Evolutionary conservation across 495 filamentous ascomycete species (phyloP), one percentile per base, ranked within the genome.

Genomic region (Halenospora varia): DNA sequence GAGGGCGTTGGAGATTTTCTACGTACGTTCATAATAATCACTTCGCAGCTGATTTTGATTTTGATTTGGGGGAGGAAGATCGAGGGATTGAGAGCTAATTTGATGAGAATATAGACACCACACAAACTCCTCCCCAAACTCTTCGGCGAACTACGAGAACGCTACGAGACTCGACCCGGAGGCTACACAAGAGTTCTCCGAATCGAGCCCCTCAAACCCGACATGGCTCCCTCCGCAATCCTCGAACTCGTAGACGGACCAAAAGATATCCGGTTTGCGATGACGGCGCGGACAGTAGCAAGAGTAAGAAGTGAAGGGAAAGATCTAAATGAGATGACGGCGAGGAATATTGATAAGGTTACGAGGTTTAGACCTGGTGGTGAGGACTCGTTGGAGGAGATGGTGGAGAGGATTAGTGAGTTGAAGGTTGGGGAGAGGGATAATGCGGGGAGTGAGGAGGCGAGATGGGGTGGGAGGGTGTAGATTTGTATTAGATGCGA

Each of bases 181-280:
- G 94, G 94, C 10, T 98, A 97, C 77, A 98, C 94, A 15, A 88
- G 94, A 17, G 89, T 98, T 2, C 83, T 96, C 8, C 88, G 90
- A 49, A 88, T 94, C 55, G 92, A 96, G 70, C 82, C 65, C 24
- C 72, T 85, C 67, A 76, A 82, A 61, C 71, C 78, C 53, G 91
- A 96, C 68, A 89, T 96, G 74, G 93, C 89, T 2, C 79, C 84
- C 29, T 88, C 84, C 19, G 94, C 94, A 0, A 95, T 98, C 62
- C 82, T 98, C n/a, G 94, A 97, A 72, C 80, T 98, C 11, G 91
- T 97, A 45, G 94, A 98, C 69, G 93, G 93, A 42, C 93, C 92
- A 15, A 88, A 86, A 71, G 94, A 98, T 73, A 90, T 96, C 81
- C 87, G 92, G 1, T 97, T 98, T 74, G 87, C 88, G 52, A 84